Base-by-base conservation (phyloP, 2,329 filamentous ascomycete species). In the Nemania sp. region DNA sequence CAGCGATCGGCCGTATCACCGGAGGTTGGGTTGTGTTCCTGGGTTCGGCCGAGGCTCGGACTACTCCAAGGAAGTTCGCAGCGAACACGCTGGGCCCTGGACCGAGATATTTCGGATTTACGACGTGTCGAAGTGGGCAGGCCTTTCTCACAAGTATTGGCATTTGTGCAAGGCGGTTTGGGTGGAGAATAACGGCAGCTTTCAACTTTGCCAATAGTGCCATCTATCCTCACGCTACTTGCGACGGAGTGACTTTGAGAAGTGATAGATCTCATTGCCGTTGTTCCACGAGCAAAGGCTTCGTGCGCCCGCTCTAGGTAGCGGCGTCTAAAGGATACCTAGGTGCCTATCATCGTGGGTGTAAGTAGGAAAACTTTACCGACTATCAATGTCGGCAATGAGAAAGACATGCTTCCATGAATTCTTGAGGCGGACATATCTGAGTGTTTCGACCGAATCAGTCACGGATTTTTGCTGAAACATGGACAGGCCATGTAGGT, bases 11-110 rank as follows among this genome's bases (percentile, higher is more conserved):
- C 43, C 15, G 13, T 11, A 47, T 32, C 26, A 47, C 41, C n/a
- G 6, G 7, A 11, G 27, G 5, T 53, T 15, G 18, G 27, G 24
- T 52, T n/a, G 26, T 52, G 24, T 52, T 52, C 18, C 15, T 24
- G 15, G 1, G 32, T 27, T 10, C 6, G 18, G 22, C 32, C 49
- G 15, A 29, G 13, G 62, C n/a, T 69, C 72, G 13, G 75, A 79
- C 58, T 78, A 75, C 62, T 67, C 78, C 69, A 79, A 76, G 67
- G 70, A 77, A 45, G 73, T 74, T 2, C 11, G 32, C 32, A 24
- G 71, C 72, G 22, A 74, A 77, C 64, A 43, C 43, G 13, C 70
- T 75, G 1, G 74, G 75, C 20, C 0, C 0, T 73, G 73, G 51
- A 61, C 62, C 7, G 68, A 75, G 38, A 41, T 15, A 41, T 13